A percentile compares a stretch with the other conserved stretches of the same genome.
Conservation (phyloP, 768 basidiomycete genomes). For the Mrakia blollopis region DNA sequence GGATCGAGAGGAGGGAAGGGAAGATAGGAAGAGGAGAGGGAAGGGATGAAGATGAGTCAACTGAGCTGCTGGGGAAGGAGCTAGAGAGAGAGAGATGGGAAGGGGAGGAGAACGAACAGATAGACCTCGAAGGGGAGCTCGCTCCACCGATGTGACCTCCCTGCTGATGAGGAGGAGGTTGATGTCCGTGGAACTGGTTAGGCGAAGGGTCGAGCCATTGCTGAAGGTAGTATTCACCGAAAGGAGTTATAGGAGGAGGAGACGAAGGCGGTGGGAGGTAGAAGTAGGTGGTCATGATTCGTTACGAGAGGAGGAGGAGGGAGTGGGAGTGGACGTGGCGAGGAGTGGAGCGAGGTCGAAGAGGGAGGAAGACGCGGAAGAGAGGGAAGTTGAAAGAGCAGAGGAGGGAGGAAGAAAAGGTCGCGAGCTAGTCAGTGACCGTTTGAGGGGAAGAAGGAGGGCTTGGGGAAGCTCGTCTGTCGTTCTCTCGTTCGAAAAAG, state of each 20-base stretch:
- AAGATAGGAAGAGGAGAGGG: not conserved
- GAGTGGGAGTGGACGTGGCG: not conserved
- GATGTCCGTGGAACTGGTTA: constrained; percentile 13
- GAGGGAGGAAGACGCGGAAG: no score
- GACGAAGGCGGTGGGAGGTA: not conserved
- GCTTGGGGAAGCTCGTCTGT: not conserved
- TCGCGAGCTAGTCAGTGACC: not conserved
- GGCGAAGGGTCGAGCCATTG: constrained; percentile 30
- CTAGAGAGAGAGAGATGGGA: not conserved
- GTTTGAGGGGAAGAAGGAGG: not conserved
- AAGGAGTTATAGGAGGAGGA: not conserved
- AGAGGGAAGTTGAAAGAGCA: no score
- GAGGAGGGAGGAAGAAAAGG: not conserved
- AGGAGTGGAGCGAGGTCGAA: not conserved
- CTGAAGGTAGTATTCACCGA: constrained; percentile 10
- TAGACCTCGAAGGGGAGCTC: constrained; percentile 9
- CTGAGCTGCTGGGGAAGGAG: no score
- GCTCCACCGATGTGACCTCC: not conserved
- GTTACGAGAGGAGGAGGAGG: not conserved
- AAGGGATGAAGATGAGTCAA: not conserved
- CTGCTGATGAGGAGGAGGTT: constrained; percentile 13
- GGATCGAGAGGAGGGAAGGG: not conserved
- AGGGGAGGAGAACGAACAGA: not conserved
- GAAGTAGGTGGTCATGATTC: constrained; percentile 1
- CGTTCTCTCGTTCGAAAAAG: not conserved